These are phyloP conservation scores for Yamagishiella unicocca DNA, from an alignment of 139 green algal genomes.

Conservation along the genomic window DNA sequence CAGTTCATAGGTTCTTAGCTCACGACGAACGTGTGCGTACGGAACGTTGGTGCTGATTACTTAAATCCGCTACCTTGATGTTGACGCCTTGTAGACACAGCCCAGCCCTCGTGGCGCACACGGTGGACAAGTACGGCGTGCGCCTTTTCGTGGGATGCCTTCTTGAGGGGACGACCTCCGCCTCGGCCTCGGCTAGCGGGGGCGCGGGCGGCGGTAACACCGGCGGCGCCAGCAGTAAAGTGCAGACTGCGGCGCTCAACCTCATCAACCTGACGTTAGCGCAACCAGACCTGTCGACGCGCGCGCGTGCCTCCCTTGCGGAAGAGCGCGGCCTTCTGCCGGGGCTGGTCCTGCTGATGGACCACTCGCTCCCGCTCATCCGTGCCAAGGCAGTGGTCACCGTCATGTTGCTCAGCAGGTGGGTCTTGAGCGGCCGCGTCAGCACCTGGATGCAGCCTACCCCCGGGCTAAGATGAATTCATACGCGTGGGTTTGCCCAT, in stretches of 20 bases:
- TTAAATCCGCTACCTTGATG: background rate
- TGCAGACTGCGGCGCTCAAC: slow-evolving; percentile 79
- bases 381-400: slow-evolving; percentile 78
- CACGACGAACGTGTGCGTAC: too few species aligned
- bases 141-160: slow-evolving; percentile 66
- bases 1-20: too few species aligned
- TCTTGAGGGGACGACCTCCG: slow-evolving; percentile 45
- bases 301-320: slow-evolving; percentile 37
- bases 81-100: slow-evolving; percentile 43
- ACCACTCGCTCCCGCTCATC: slow-evolving; percentile 73
- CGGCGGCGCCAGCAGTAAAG: slow-evolving; percentile 49
- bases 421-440: too few species aligned
- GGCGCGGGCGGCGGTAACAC: background rate
- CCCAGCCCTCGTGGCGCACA: slow-evolving; percentile 54
- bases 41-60: too few species aligned
- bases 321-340: slow-evolving; percentile 72
- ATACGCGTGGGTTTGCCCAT: too few species aligned
- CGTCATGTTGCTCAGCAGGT: slow-evolving; percentile 73
- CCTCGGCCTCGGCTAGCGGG: background rate
- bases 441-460: too few species aligned
- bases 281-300: slow-evolving; percentile 33
- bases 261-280: slow-evolving; percentile 81
- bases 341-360: slow-evolving; percentile 72
- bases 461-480: too few species aligned
- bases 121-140: slow-evolving; percentile 70